These are phyloP conservation scores for Conidiobolus coronatus DNA, from an alignment of 371 early-diverging fungal species.

Conservation along the genomic window DNA sequence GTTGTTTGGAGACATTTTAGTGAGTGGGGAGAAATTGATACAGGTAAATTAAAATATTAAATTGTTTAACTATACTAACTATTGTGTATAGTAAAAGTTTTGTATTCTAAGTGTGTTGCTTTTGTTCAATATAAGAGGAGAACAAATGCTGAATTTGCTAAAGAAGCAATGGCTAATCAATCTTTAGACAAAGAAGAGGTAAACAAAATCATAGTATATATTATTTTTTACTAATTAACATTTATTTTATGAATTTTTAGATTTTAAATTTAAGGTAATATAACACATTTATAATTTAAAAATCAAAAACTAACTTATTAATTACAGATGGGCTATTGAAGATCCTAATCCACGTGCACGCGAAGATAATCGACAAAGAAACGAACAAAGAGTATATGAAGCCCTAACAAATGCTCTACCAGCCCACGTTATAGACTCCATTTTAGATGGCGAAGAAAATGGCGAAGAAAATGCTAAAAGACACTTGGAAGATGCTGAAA, in stretches of 20 bases:
- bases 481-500: not conserved
- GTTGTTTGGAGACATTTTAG: slow-evolving; percentile 41
- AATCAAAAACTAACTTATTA: too few relatives aligned
- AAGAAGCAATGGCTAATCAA: slow-evolving; percentile 75
- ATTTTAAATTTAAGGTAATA: slow-evolving; percentile 2
- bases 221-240: not conserved
- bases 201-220: not conserved
- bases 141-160: slow-evolving; percentile 63
- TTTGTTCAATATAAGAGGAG: slow-evolving; percentile 52
- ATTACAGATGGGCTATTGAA: slow-evolving; percentile 51
- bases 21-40: slow-evolving; percentile 57
- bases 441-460: not conserved
- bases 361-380: slow-evolving; percentile 20
- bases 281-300: too few relatives aligned
- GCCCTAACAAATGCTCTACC: slow-evolving; percentile 38
- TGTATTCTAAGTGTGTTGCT: slow-evolving; percentile 45
- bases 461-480: not conserved
- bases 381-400: slow-evolving; percentile 19
- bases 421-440: slow-evolving; percentile 15
- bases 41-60: slow-evolving; percentile 18
- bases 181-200: slow-evolving; percentile 38
- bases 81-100: slow-evolving; percentile 18
- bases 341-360: slow-evolving; percentile 47
- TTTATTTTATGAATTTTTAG: not conserved
- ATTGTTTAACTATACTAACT: slow-evolving; percentile 1